Conservation (phyloP, 2,329 filamentous ascomycete species). For the Neofusicoccum kwambonambiense region DNA sequence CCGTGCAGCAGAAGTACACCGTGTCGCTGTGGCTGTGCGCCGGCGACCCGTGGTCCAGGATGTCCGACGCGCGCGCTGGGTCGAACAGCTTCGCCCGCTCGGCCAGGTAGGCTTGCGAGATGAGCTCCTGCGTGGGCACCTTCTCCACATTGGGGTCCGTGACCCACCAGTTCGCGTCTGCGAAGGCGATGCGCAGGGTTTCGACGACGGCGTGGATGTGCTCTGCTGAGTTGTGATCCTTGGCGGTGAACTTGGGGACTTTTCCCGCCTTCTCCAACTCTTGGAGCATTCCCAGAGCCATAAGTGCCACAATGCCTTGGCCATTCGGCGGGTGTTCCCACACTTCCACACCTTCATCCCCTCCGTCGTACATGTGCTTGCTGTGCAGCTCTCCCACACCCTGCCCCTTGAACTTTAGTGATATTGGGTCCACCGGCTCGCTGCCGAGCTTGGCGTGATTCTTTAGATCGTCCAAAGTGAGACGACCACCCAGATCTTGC, state of each 20-base stretch:
- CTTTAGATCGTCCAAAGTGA: conserved; percentile 77
- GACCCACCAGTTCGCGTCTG: conserved; percentile 87
- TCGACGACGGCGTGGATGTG: conserved; percentile 83
- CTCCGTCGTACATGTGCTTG: conserved; percentile 29
- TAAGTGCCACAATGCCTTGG: conserved; percentile 90
- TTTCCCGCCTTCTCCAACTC: conserved; percentile 73
- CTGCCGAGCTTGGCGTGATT: conserved; percentile 71
- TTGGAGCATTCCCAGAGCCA: conserved; percentile 89
- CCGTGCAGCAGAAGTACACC: conserved; percentile 87
- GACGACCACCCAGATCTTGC: conserved; percentile 69
- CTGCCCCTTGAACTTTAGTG: conserved; percentile 72
- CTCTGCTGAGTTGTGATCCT: conserved; percentile 76
- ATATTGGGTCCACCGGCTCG: conserved; percentile 82
- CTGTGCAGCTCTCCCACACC: conserved; percentile 50
- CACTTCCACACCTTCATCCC: conserved; percentile 66
- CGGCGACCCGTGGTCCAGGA: conserved; percentile 65
- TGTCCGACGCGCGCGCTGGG: conserved; percentile 50
- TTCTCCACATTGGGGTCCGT: conserved; percentile 73
- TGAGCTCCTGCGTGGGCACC: conserved; percentile 68
- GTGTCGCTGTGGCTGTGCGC: conserved; percentile 87
- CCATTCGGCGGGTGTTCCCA: conserved; percentile 98
- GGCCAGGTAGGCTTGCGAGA: conserved; percentile 72
- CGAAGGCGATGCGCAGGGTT: conserved; percentile 82
- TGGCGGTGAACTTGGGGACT: conserved; percentile 67
- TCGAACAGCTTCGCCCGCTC: conserved; percentile 65